These are phyloP conservation scores for Penicillium capsulatum DNA, from an alignment of 2,329 filamentous ascomycete species.

Conservation along the genomic window DNA sequence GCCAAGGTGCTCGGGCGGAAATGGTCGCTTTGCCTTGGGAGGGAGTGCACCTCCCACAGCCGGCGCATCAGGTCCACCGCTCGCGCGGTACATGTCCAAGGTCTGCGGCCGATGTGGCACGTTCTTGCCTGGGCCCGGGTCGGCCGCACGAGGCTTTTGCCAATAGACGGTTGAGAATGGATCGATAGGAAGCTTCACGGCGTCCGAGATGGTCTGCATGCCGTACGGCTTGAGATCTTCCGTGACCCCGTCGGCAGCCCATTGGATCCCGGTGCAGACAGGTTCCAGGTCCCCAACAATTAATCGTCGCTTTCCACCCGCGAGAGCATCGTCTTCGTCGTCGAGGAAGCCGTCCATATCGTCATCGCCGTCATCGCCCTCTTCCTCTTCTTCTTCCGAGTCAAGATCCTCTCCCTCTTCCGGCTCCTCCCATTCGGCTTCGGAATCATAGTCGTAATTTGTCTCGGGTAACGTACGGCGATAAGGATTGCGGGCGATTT, in stretches of 20 bases:
- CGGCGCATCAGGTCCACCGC: slow-evolving; percentile 8
- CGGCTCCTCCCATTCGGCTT: slow-evolving; percentile 63
- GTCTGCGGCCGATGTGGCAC: slow-evolving; percentile 5
- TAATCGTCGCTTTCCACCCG: slow-evolving; percentile 54
- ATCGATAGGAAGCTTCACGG: slow-evolving; percentile 62
- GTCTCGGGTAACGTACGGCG: slow-evolving; percentile 49
- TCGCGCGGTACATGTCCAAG: slow-evolving; percentile 23
- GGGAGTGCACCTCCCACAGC: slow-evolving; percentile 14
- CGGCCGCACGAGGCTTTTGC: slow-evolving; percentile 41
- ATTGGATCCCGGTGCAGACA: slow-evolving; percentile 75
- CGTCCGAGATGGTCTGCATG: slow-evolving; percentile 67
- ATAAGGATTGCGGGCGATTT: slow-evolving; percentile 54
- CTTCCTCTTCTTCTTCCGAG: slow-evolving; percentile 61
- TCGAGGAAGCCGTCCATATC: slow-evolving; percentile 90
- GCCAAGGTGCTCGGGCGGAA: slow-evolving; percentile 58
- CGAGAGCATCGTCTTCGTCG: slow-evolving; percentile 68
- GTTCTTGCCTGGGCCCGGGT: slow-evolving; percentile 13
- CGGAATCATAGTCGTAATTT: slow-evolving; percentile 64
- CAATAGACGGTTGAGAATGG: slow-evolving; percentile 83
- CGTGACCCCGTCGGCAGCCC: slow-evolving; percentile 58
- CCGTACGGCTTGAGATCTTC: slow-evolving; percentile 57
- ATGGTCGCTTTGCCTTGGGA: slow-evolving; percentile 38
- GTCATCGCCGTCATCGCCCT: slow-evolving; percentile 64
- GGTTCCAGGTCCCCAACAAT: slow-evolving; percentile 68
- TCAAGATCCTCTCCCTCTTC: slow-evolving; percentile 68